These are phyloP conservation scores for Blastomyces percursus DNA, from an alignment of 2,329 filamentous ascomycete genomes.

Conservation along the genomic window DNA sequence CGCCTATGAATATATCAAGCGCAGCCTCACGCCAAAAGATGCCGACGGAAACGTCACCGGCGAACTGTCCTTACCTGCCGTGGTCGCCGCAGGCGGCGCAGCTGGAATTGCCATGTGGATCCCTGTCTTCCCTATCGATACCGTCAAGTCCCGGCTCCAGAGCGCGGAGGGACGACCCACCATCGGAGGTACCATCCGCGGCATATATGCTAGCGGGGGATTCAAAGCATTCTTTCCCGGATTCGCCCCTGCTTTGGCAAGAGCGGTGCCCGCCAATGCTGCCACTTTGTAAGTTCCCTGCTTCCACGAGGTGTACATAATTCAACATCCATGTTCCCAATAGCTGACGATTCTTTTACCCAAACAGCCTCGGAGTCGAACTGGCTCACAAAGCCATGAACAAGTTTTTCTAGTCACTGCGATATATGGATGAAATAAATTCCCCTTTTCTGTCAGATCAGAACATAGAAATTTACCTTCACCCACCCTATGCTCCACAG, in stretches of 20 bases:
- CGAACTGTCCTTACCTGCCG: constrained; percentile 66
- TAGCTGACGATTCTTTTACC: constrained; percentile 10
- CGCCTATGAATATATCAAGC: constrained; percentile 93
- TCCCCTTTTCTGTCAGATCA: neutral
- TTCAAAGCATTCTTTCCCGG: constrained; percentile 93
- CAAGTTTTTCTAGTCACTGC: constrained; percentile 31
- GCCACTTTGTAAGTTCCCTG: constrained; percentile 59
- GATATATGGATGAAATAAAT: neutral
- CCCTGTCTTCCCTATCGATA: constrained; percentile 94
- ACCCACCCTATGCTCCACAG: neutral
- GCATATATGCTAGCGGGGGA: constrained; percentile 75
- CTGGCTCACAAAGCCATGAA: constrained; percentile 42
- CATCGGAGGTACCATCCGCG: constrained; percentile 64
- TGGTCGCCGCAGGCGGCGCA: constrained; percentile 76
- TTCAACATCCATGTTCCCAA: neutral
- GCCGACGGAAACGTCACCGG: constrained; percentile 61
- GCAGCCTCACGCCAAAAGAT: constrained; percentile 71
- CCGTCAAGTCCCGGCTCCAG: constrained; percentile 88
- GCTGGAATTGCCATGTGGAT: constrained; percentile 99
- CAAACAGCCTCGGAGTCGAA: constrained; percentile 37
- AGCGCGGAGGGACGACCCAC: constrained; percentile 77
- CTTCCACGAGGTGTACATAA: neutral
- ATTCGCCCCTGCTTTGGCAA: constrained; percentile 80
- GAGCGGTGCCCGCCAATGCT: constrained; percentile 91
- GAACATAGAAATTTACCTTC: neutral